These are phyloP conservation scores for Trichoderma simmonsii DNA, from an alignment of 2,329 filamentous ascomycete species.

Conservation along the genomic window DNA sequence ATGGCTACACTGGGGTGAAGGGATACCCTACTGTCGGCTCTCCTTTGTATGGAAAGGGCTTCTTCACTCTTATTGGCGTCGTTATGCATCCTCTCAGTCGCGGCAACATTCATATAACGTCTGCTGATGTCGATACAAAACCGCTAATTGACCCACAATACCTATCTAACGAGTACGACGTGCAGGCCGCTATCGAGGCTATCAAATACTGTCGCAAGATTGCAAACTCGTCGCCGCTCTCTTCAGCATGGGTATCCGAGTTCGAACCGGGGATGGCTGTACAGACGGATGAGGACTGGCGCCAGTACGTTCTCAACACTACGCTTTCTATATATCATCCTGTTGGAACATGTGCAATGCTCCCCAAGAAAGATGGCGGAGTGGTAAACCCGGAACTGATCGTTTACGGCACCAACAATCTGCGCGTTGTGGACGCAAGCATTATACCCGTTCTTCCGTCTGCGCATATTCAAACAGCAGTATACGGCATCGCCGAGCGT, in stretches of 20 bases:
- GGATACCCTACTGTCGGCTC: neutral
- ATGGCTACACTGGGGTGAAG: conserved; percentile 17
- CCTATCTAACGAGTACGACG: neutral
- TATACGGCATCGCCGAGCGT: neutral
- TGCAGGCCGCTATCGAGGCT: neutral
- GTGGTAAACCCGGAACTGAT: conserved; percentile 19
- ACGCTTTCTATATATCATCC: conserved; percentile 2
- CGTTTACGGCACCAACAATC: neutral
- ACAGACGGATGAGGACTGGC: neutral
- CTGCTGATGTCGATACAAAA: neutral
- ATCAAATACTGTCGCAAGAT: neutral
- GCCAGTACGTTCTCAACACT: neutral
- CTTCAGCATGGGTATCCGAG: neutral
- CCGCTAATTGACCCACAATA: neutral
- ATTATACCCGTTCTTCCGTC: neutral
- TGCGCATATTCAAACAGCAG: neutral
- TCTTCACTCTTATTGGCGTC: neutral
- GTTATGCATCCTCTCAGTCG: neutral
- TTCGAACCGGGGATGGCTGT: neutral
- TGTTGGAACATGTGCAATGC: conserved; percentile 33
- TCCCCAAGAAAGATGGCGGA: conserved; percentile 40
- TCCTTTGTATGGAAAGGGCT: neutral
- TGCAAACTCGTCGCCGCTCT: conserved; percentile 2
- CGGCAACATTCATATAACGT: neutral
- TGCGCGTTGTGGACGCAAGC: neutral